phyloP scores from a whole-genome alignment of 2,329 filamentous ascomycete species.

The Magnaporthales sp. region DNA sequence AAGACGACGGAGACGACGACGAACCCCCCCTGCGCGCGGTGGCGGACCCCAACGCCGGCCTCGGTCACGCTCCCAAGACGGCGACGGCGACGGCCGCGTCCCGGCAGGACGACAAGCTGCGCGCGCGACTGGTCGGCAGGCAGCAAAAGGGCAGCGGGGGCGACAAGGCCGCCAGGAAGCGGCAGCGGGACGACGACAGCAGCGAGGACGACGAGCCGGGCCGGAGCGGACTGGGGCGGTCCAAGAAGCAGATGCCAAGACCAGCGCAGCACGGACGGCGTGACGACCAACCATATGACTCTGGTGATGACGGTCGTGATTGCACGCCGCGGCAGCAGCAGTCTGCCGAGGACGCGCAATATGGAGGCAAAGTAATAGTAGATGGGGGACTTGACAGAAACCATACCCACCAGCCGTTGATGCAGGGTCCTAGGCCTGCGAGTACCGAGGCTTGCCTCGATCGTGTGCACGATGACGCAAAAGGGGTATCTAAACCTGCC shows the following conservation, averaged over 20 bases:
- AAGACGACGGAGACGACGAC: neutral
- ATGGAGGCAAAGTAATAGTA: too few species aligned
- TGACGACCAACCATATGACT: neutral
- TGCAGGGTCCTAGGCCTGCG: neutral
- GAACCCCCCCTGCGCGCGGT: slow-evolving; percentile 1
- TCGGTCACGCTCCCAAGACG: slow-evolving; percentile 27
- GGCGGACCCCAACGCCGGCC: slow-evolving; percentile 25
- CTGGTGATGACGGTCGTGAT: neutral
- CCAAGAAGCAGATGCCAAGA: slow-evolving; percentile 8
- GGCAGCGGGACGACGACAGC: slow-evolving; percentile 8
- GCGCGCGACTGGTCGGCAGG: slow-evolving; percentile 20
- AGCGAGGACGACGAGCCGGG: slow-evolving; percentile 21
- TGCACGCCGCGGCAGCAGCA: neutral
- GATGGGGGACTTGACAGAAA: too few species aligned
- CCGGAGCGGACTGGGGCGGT: slow-evolving; percentile 16
- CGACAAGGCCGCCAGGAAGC: slow-evolving; percentile 8
- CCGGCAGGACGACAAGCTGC: slow-evolving; percentile 15
- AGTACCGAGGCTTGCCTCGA: neutral
- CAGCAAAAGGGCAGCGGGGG: slow-evolving; percentile 7
- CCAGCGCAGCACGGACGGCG: neutral
- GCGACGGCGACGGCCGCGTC: slow-evolving; percentile 17
- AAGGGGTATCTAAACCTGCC: neutral
- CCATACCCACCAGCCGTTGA: too few species aligned
- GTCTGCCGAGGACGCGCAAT: too few species aligned
- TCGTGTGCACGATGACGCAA: neutral